phyloP scores from a whole-genome alignment of 495 filamentous ascomycete species.

The Neurospora pannonica region DNA sequence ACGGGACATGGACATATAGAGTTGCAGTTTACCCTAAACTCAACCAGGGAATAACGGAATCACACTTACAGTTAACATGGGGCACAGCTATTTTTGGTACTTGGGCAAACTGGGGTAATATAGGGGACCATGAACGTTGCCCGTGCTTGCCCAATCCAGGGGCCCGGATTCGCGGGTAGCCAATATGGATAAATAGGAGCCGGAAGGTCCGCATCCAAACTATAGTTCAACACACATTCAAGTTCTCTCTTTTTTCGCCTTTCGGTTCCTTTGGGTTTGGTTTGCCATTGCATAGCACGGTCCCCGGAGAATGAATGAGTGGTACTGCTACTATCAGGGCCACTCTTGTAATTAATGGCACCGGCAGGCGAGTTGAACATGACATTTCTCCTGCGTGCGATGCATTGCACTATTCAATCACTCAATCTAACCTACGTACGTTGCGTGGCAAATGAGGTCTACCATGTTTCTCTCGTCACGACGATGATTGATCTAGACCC shows the following conservation, averaged over 20 bases:
- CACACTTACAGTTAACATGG: neutral
- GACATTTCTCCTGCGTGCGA: neutral
- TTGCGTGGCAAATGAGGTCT: neutral
- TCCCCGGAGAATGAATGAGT: neutral
- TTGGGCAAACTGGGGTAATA: neutral
- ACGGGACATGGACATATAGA: neutral
- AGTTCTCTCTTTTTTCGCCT: neutral
- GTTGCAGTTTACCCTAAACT: neutral
- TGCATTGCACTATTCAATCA: neutral
- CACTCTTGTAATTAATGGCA: neutral
- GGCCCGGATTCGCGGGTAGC: slow-evolving; percentile 21
- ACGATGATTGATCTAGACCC: neutral
- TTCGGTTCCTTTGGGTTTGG: neutral
- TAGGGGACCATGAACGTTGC: neutral
- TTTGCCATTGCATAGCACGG: neutral
- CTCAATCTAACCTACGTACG: neutral
- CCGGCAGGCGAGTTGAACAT: neutral
- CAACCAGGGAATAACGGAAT: neutral
- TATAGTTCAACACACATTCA: neutral
- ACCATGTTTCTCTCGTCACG: neutral
- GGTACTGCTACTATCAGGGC: neutral
- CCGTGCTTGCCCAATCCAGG: slow-evolving; percentile 31
- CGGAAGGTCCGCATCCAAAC: slow-evolving; percentile 15
- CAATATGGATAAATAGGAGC: slow-evolving; percentile 26
- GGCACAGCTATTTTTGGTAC: neutral